Percentiles rank a stretch among this genome's conserved stretches.
phyloP scores from a whole-genome alignment of 208 protist genomes.

The Jaenimonas drosophilae region DNA sequence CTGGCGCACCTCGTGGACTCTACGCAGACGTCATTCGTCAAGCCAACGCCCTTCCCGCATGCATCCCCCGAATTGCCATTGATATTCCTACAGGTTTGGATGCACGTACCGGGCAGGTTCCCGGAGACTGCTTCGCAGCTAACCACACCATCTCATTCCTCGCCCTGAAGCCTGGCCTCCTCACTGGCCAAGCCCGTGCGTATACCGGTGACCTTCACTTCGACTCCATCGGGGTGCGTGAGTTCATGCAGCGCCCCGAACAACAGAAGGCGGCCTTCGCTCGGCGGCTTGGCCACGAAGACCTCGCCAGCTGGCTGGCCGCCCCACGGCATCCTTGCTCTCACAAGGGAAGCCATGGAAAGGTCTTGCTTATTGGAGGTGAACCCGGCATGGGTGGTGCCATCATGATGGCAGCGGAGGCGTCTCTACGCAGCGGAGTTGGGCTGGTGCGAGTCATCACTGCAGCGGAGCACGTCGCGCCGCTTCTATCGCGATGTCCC shows the following conservation, averaged over 20 bases:
- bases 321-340: slow-evolving; percentile 12
- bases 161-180: slow-evolving; percentile 68
- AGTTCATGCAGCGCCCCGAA: slow-evolving; percentile 32
- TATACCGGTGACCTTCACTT: slow-evolving; percentile 72
- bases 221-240: slow-evolving; percentile 32
- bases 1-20: slow-evolving; percentile 35
- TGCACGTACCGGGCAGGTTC: slow-evolving; percentile 52
- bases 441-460: slow-evolving; percentile 68
- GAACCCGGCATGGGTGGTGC: slow-evolving; percentile 62
- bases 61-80: slow-evolving; percentile 60
- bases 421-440: slow-evolving; percentile 33
- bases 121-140: slow-evolving; percentile 48
- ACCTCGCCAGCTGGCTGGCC: slow-evolving; percentile 28
- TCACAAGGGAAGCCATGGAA: slow-evolving; percentile 67
- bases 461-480: slow-evolving; percentile 24
- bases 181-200: slow-evolving; percentile 45
- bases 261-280: slow-evolving; percentile 15
- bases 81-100: slow-evolving; percentile 84
- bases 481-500: slow-evolving; percentile 64
- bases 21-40: slow-evolving; percentile 46
- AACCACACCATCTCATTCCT: slow-evolving; percentile 77
- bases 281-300: slow-evolving; percentile 28
- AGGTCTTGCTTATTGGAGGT: slow-evolving; percentile 58
- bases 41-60: slow-evolving; percentile 38
- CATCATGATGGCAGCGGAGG: slow-evolving; percentile 72